phyloP scores from a whole-genome alignment of 257 asterid species.

The Plantago ovata region DNA sequence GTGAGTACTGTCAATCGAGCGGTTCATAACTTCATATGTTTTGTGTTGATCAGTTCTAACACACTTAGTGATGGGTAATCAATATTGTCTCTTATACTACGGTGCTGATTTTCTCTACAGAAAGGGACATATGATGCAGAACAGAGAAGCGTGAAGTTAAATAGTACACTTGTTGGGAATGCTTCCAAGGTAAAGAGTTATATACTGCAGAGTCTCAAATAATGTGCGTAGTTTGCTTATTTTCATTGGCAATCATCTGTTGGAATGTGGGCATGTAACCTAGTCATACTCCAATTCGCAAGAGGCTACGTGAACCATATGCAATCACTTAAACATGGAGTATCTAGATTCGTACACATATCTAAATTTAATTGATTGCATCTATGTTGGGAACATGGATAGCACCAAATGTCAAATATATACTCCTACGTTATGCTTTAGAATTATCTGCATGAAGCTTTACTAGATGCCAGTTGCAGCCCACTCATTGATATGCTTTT shows the following conservation, averaged over 20 bases:
- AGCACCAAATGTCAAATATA: too few relatives aligned
- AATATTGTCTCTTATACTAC: slow-evolving; percentile 1
- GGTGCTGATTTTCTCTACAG: slow-evolving; percentile 23
- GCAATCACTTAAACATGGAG: too few relatives aligned
- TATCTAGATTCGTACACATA: neutral
- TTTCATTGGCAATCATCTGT: neutral
- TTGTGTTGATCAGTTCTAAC: neutral
- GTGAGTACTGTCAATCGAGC: too few relatives aligned
- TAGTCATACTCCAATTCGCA: too few relatives aligned
- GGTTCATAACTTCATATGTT: neutral
- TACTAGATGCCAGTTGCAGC: too few relatives aligned
- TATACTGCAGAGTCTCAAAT: neutral
- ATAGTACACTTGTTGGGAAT: slow-evolving; percentile 57
- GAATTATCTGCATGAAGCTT: too few relatives aligned
- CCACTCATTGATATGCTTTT: too few relatives aligned
- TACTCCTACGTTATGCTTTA: too few relatives aligned
- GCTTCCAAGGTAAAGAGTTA: slow-evolving; percentile 55
- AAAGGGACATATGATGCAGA: slow-evolving; percentile 51
- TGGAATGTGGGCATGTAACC: neutral
- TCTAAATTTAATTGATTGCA: neutral
- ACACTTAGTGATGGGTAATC: neutral
- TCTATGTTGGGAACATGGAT: neutral
- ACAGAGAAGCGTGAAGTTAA: slow-evolving; percentile 42
- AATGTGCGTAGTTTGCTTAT: neutral
- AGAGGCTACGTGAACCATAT: too few relatives aligned